Evolutionary conservation across 1,284 basidiomycete genomes (phyloP).

Genomic region (Leccinum holopus): DNA sequence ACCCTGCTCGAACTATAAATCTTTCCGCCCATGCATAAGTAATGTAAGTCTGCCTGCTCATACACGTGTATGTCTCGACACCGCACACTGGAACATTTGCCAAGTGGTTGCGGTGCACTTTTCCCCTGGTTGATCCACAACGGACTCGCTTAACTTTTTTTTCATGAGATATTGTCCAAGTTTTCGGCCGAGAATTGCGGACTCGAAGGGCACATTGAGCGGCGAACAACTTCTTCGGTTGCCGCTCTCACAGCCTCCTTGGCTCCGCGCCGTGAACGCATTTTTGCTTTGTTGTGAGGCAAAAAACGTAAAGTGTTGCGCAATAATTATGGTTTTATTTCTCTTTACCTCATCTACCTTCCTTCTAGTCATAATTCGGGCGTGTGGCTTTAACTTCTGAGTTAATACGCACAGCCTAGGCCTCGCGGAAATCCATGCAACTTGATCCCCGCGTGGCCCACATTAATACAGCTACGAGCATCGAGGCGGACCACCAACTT

Average conservation of each 20-base stretch:
- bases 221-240: conserved; percentile 18
- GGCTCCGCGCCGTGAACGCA: conserved; percentile 18
- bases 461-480: not conserved
- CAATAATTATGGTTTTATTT: conserved; percentile 11
- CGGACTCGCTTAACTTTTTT: not conserved
- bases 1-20: not conserved
- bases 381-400: conserved; percentile 1
- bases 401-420: not conserved
- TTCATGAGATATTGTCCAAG: not conserved
- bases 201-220: conserved; percentile 23
- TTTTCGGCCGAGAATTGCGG: conserved; percentile 26
- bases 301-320: conserved; percentile 25
- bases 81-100: not conserved
- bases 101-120: not conserved
- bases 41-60: not conserved
- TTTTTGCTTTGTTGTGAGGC: conserved; percentile 18
- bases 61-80: not conserved
- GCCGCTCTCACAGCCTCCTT: conserved; percentile 21
- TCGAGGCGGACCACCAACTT: not conserved
- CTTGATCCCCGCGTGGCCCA: conserved; percentile 17
- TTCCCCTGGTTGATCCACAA: not conserved
- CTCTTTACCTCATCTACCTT: conserved; percentile 16
- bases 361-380: conserved; percentile 5
- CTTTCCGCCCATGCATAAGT: not conserved
- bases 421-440: conserved; percentile 6